Percentiles rank a stretch among this genome's conserved stretches.
phyloP scores from a whole-genome alignment of 176 grass and related monocot species.

The Pharus latifolius region DNA sequence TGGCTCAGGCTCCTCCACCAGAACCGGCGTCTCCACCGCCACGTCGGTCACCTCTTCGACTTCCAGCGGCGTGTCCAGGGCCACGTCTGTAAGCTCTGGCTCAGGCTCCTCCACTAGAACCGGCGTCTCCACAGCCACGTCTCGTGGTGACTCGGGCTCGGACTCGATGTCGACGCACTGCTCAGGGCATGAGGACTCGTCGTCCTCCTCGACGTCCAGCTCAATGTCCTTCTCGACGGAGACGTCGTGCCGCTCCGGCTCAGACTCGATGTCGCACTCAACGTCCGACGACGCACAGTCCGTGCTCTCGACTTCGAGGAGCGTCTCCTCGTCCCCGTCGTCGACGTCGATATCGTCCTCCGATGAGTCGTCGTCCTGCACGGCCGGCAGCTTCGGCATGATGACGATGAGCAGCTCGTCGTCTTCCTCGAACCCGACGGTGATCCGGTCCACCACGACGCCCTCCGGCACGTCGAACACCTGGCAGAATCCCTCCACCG shows the following conservation, averaged over 20 bases:
- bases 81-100: neutral
- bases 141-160: neutral
- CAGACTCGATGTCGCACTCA: neutral
- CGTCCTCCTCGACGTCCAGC: neutral
- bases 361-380: neutral
- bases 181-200: neutral
- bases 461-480: constrained; percentile 45
- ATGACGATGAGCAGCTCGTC: constrained; percentile 58
- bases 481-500: constrained; percentile 36
- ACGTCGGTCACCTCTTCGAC: neutral
- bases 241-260: neutral
- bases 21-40: neutral
- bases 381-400: constrained; percentile 44
- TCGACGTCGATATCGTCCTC: too few species aligned
- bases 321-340: neutral
- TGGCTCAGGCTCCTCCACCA: neutral
- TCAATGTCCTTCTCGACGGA: constrained; percentile 15
- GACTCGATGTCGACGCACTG: constrained; percentile 26
- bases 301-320: constrained; percentile 9
- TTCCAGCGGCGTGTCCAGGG: neutral
- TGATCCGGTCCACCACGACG: constrained; percentile 26
- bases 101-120: neutral
- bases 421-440: constrained; percentile 64
- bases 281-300: neutral
- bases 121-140: neutral